Percentiles rank a stretch among this genome's conserved stretches.
These are phyloP conservation scores for Adansonia rubrostipa DNA, from an alignment of 441 rosid genomes.

Conservation along the genomic window DNA sequence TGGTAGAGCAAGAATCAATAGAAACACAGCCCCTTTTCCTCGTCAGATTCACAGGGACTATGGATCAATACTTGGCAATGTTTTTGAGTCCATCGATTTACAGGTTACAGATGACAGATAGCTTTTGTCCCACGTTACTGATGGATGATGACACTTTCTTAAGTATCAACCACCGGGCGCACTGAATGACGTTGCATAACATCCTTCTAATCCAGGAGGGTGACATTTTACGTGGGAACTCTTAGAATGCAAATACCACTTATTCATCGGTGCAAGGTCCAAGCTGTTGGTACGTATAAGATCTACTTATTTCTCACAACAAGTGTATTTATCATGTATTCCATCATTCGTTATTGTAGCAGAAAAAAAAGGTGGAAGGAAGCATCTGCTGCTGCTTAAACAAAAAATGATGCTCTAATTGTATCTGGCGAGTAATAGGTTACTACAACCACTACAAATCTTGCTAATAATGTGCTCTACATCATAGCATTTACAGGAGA, in stretches of 20 bases:
- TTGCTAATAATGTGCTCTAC: conserved; percentile 8
- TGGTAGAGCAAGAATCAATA: conserved; percentile 83
- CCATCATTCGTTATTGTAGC: neutral
- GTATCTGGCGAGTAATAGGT: neutral
- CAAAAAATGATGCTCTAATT: neutral
- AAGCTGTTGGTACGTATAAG: neutral
- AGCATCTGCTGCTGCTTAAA: neutral
- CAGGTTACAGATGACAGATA: no score
- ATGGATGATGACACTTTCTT: no score
- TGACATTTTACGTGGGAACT: no score
- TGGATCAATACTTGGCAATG: conserved; percentile 68
- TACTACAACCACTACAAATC: neutral
- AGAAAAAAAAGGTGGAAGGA: neutral
- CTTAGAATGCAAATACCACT: no score
- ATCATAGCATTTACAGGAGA: conserved; percentile 21
- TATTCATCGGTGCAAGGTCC: no score
- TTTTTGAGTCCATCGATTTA: conserved; percentile 58
- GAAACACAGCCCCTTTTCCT: conserved; percentile 75
- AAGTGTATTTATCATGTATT: neutral
- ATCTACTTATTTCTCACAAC: neutral
- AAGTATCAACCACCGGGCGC: no score
- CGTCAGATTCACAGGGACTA: conserved; percentile 62
- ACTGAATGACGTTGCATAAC: no score
- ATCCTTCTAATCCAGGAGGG: no score
- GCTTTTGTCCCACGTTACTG: no score